These are phyloP conservation scores for Gossypium trilobum DNA, from an alignment of 441 rosid species.

Conservation along the genomic window DNA sequence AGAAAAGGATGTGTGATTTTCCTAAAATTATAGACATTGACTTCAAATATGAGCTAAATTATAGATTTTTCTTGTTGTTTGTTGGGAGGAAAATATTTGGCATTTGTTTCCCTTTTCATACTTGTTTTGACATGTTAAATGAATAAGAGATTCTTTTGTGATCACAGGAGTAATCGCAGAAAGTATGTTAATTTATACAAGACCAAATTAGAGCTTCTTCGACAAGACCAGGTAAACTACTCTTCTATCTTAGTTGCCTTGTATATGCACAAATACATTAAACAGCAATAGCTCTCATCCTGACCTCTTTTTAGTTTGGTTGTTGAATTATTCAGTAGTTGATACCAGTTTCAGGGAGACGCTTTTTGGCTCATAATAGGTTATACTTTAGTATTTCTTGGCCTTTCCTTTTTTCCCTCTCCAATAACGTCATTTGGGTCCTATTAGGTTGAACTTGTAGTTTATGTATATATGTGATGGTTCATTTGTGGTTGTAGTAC, in stretches of 20 bases:
- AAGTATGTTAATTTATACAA: conserved; percentile 70
- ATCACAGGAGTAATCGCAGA: conserved; percentile 60
- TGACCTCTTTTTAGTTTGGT: not conserved
- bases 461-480: not conserved
- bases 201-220: conserved; percentile 66
- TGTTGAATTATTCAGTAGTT: not conserved
- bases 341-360: not conserved
- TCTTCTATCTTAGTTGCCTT: conserved; percentile 1
- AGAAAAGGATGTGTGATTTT: not conserved
- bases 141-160: not conserved
- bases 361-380: not conserved
- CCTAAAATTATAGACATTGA: not conserved
- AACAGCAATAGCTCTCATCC: not conserved
- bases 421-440: not conserved
- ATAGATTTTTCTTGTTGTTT: not conserved
- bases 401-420: not conserved
- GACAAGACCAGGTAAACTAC: conserved; percentile 53
- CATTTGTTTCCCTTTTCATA: not conserved
- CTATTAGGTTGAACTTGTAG: not conserved
- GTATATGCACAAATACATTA: not conserved
- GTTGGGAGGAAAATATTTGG: not conserved
- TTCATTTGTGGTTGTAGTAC: not conserved
- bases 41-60: not conserved
- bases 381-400: not conserved
- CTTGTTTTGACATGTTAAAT: conserved; percentile 14